These are phyloP conservation scores for Podospora fimiseda DNA, from an alignment of 495 filamentous ascomycete genomes.

Conservation along the genomic window DNA sequence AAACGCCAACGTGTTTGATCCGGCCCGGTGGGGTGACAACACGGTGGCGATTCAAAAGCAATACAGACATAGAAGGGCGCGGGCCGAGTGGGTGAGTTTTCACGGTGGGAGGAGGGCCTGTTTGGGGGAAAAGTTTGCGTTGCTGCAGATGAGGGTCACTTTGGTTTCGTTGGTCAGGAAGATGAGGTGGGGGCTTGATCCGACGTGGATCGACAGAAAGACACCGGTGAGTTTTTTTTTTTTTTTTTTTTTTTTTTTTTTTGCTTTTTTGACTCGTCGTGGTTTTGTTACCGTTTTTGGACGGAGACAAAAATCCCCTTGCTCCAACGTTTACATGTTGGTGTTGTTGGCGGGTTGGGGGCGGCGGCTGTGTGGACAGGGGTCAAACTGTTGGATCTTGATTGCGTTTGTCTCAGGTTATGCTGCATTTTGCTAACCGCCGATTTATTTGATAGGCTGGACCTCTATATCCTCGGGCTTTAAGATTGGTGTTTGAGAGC, in stretches of 20 bases:
- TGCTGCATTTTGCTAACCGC: not conserved
- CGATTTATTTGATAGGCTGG: conserved; percentile 2
- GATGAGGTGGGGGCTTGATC: conserved; percentile 10
- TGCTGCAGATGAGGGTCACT: conserved; percentile 14
- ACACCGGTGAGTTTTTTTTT: conserved; percentile 8
- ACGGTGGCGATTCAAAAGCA: conserved; percentile 10
- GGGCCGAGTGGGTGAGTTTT: conserved; percentile 28
- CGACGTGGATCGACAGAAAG: conserved; percentile 10
- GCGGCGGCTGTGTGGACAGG: too few relatives aligned
- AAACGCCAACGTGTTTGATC: conserved; percentile 9
- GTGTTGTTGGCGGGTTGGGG: too few relatives aligned
- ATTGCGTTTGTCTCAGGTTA: not conserved
- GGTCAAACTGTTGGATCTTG: too few relatives aligned
- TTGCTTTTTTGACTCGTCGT: not conserved
- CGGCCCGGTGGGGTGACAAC: conserved; percentile 10
- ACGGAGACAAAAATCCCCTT: too few relatives aligned
- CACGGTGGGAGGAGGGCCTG: conserved; percentile 29
- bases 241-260: not conserved
- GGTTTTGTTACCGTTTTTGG: not conserved
- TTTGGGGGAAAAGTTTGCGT: conserved; percentile 25
- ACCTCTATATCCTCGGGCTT: conserved; percentile 9
- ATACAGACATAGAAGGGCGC: conserved; percentile 15
- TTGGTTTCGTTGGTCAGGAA: conserved; percentile 3
- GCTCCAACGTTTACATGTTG: not conserved
- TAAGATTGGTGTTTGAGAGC: conserved; percentile 3